These are phyloP conservation scores for Blastocystis sp. DNA, from an alignment of 352 stramenopile species.

Conservation along the genomic window DNA sequence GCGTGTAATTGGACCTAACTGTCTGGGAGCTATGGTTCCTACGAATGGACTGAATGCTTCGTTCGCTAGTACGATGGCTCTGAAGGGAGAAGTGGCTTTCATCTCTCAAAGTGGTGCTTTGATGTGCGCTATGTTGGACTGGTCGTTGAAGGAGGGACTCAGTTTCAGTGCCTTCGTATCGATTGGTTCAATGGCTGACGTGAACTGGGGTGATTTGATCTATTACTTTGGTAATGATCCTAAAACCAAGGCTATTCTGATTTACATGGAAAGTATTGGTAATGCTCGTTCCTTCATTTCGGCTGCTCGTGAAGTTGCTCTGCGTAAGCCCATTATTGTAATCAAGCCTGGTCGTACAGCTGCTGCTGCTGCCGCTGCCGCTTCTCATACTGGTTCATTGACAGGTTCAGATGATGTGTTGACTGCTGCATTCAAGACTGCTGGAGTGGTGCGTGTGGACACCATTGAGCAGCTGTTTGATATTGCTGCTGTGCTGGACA, in stretches of 20 bases:
- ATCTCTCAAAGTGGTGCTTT: constrained; percentile 66
- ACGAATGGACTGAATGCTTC: constrained; percentile 66
- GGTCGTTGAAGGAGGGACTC: constrained; percentile 65
- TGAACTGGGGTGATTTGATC: constrained; percentile 66
- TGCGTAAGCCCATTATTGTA: constrained; percentile 67
- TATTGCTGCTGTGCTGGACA: constrained; percentile 66
- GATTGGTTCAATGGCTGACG: constrained; percentile 66
- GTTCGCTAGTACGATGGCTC: constrained; percentile 65
- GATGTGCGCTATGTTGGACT: constrained; percentile 67
- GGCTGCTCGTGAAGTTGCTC: constrained; percentile 65
- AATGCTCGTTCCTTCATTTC: constrained; percentile 67
- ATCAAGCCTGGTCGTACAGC: constrained; percentile 66
- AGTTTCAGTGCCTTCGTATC: constrained; percentile 66
- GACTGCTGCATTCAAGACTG: constrained; percentile 65
- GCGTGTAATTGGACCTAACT: constrained; percentile 67
- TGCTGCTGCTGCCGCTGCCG: constrained; percentile 64
- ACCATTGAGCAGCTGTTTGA: constrained; percentile 67
- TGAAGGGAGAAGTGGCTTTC: constrained; percentile 66
- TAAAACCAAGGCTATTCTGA: constrained; percentile 67
- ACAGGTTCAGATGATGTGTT: constrained; percentile 66
- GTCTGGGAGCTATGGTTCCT: constrained; percentile 66
- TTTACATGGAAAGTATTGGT: constrained; percentile 68
- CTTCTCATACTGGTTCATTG: constrained; percentile 66
- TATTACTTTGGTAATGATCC: constrained; percentile 67
- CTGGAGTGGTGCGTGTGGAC: constrained; percentile 66